A percentile compares a stretch with the other conserved stretches of the same genome.
Evolutionary conservation across 2,329 filamentous ascomycete species (phyloP).

Genomic region (Capronia epimyces): DNA sequence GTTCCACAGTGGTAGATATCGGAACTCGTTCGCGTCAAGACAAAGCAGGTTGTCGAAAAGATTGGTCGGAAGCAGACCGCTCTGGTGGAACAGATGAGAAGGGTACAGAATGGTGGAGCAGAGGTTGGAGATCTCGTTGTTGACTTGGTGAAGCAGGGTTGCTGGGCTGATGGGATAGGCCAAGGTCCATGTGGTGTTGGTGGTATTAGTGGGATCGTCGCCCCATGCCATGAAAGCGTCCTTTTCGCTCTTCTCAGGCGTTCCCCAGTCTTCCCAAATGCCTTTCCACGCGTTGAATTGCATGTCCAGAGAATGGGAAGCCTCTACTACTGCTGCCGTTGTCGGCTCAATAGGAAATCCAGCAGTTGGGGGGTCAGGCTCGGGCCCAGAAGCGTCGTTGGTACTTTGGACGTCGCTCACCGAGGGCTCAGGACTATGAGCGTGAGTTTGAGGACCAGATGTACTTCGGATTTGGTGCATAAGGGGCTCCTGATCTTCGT

Average conservation of each 20-base stretch:
- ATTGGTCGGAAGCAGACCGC: slow-evolving; percentile 11
- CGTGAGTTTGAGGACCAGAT: not conserved
- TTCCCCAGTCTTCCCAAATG: not conserved
- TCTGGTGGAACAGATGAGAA: slow-evolving; percentile 19
- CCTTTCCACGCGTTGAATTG: not conserved
- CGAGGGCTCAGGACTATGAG: not conserved
- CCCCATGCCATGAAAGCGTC: not conserved
- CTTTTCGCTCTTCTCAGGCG: not conserved
- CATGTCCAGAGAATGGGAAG: not conserved
- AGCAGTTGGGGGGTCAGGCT: too few relatives aligned
- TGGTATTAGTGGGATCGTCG: not conserved
- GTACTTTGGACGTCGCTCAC: too few relatives aligned
- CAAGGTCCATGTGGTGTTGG: not conserved
- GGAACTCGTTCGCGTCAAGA: slow-evolving; percentile 54
- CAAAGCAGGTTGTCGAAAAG: slow-evolving; percentile 45
- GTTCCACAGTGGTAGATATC: slow-evolving; percentile 61
- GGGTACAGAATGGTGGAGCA: slow-evolving; percentile 16
- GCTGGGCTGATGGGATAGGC: slow-evolving; percentile 4
- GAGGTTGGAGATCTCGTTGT: slow-evolving; percentile 4
- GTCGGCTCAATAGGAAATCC: too few relatives aligned
- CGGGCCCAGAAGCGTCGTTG: too few relatives aligned
- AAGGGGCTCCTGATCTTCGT: not conserved
- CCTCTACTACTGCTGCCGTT: not conserved
- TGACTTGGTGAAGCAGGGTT: slow-evolving; percentile 7
- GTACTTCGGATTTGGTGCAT: not conserved